Conservation (phyloP, 768 basidiomycete genomes). For the Collybia nuda region DNA sequence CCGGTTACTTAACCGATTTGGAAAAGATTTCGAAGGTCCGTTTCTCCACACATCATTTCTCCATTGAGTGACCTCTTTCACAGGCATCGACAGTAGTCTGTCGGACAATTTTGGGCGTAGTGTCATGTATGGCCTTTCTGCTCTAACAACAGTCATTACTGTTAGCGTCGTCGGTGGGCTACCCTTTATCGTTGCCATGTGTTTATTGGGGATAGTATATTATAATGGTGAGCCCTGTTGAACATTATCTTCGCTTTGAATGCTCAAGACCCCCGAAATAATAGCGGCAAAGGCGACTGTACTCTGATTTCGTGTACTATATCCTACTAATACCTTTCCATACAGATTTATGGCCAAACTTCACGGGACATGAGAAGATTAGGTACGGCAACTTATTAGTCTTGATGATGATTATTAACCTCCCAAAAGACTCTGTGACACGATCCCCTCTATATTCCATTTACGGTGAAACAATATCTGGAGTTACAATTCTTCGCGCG, state of each 20-base stretch:
- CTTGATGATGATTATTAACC: no score
- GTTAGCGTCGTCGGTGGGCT: slow-evolving; percentile 78
- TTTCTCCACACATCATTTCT: neutral
- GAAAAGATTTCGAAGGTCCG: slow-evolving; percentile 85
- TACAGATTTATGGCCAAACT: slow-evolving; percentile 64
- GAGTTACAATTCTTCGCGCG: slow-evolving; percentile 59
- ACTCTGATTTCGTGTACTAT: no score
- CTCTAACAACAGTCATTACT: slow-evolving; percentile 67
- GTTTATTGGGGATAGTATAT: slow-evolving; percentile 61
- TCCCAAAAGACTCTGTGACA: slow-evolving; percentile 28
- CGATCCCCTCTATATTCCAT: slow-evolving; percentile 43
- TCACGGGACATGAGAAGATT: slow-evolving; percentile 83
- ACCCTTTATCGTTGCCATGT: slow-evolving; percentile 65
- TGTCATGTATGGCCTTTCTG: slow-evolving; percentile 66
- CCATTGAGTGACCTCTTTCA: neutral
- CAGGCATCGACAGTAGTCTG: slow-evolving; percentile 79
- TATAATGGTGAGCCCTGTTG: slow-evolving; percentile 55
- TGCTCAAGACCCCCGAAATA: no score
- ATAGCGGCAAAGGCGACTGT: no score
- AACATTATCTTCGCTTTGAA: neutral
- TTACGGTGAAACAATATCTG: slow-evolving; percentile 44
- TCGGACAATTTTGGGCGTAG: slow-evolving; percentile 87
- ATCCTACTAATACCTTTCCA: no score
- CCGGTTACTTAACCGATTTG: slow-evolving; percentile 78
- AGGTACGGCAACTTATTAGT: slow-evolving; percentile 37